Base-by-base conservation (phyloP, 2,329 filamentous ascomycete genomes). In the Raffaelea albimanens region DNA sequence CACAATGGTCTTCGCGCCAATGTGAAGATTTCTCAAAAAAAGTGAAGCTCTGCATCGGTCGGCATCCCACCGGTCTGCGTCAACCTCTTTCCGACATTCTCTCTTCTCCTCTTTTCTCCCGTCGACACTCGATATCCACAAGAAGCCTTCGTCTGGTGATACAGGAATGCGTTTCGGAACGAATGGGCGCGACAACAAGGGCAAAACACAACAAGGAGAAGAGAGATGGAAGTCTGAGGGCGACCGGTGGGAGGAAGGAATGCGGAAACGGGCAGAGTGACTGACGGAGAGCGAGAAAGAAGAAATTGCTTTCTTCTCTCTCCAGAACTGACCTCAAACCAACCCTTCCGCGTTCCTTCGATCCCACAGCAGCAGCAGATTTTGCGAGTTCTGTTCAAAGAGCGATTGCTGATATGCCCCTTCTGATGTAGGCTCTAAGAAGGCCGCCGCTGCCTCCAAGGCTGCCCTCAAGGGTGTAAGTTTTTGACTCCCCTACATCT, bases 391-490 rank as follows among this genome's bases (percentile, higher is more conserved):
- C 78, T 78, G 58, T 65, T 58, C 52, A 60, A 72, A 80, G 79
- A 71, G 80, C 80, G 79, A 82, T 80, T 83, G 80, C 79, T 83
- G 78, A 83, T 83, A 33, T 43, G 76, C 72, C 64, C 70, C 62
- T 71, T 68, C 59, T 64, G 60, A 57, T 65, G 38, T 45, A 72
- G 76, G 76, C 64, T 66, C 74, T 70, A 93, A 93, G 80, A 83
- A 95, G 82, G 93, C 93, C 74, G 85, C 83, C 65, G 83, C 84
- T 68, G 93, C 93, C 69, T 87, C 93, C 64, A 97, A 98, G 82
- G 87, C 93, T 70, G 86, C 89, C 66, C 84, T 97, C 64, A 88
- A 88, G 76, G 91, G 90, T 71, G 88, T 95, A 89, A 78, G 87
- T 84, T n/a, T 57, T 31, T 51, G n/a, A n/a, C n/a, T 44, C 57